Base-by-base conservation (phyloP, 495 filamentous ascomycete genomes). In the Gamarada debralockiae region DNA sequence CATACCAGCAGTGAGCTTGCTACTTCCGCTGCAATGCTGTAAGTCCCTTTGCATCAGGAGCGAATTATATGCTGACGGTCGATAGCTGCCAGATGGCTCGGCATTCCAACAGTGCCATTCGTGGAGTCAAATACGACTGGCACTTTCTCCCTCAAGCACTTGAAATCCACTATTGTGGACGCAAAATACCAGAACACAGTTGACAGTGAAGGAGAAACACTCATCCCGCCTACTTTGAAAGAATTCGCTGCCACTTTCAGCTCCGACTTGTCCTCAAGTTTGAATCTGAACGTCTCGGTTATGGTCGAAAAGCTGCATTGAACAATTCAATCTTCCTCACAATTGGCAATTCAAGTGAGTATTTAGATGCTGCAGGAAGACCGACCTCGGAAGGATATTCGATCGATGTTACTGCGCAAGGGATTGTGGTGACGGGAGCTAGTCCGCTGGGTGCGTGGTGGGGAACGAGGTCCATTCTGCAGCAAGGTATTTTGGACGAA, bases 401-500 rank as follows among this genome's bases (percentile, higher is more conserved):
- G 6, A 62, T 78, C 12, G 51, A 61, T n/a, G 62, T 78, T 20
- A 61, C 65, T 5, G 27, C 59, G 14, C 41, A 56, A 10, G 68
- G 70, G 0, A 65, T 78, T 29, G 67, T 64, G 17, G 69, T 80
- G 43, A 66, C 65, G 9, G 77, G 77, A 12, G 73, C 77, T 3
- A 75, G 73, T 57, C 71, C 77, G 3, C 53, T 78, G 6, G 77
- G 75, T 22, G 71, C 65, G 6, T 80, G 72, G 71, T 80, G 77
- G 77, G 75, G 69, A 18, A 78, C 75, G 3, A 65, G 75, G 31
- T 71, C 77, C 1, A 41, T 80, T 38, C 55, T 80, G 12, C 77
- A 80, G 57, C 69, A 71, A 49, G 69, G 67, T n/a, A 54, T 70
- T 13, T 58, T 75, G 5, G 57, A 53, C 6, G 50, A 69, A 22